Percentiles rank a stretch among this genome's conserved stretches.
Evolutionary conservation across 1,284 basidiomycete species (phyloP).

Genomic region (Boletus semigastroideus): DNA sequence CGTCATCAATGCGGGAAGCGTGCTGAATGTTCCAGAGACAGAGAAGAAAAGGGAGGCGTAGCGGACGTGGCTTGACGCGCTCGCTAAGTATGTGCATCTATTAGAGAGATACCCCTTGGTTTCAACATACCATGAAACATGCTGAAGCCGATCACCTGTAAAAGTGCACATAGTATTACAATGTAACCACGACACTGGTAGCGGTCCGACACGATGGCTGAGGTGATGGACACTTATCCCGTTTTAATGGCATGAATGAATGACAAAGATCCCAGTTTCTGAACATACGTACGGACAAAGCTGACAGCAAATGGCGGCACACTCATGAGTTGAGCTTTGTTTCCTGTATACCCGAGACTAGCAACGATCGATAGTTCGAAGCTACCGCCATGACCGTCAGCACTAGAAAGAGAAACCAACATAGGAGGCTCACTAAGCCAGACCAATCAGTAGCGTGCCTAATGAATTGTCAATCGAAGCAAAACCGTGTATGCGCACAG

Average conservation of each 20-base stretch:
- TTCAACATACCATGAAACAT: conserved; percentile 44
- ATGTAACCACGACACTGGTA: conserved; percentile 45
- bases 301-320: not conserved
- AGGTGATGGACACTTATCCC: conserved; percentile 36
- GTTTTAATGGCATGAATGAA: not conserved
- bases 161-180: conserved; percentile 36
- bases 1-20: conserved; percentile 44
- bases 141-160: conserved; percentile 46
- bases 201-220: conserved; percentile 43
- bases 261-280: not conserved
- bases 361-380: not conserved
- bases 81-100: conserved; percentile 15
- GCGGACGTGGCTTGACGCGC: conserved; percentile 36
- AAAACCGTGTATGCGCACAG: not conserved
- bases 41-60: conserved; percentile 55
- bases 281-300: not conserved
- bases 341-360: not conserved
- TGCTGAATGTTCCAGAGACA: conserved; percentile 44
- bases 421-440: conserved; percentile 31
- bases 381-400: not conserved
- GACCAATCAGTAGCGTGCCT: conserved; percentile 42
- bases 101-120: not conserved
- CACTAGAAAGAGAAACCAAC: not conserved
- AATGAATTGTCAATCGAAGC: conserved; percentile 6
- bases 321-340: not conserved